Percentiles rank a stretch among this genome's conserved stretches.
Conservation (phyloP, 805 yeast species). For the Ogataea polymorpha region DNA sequence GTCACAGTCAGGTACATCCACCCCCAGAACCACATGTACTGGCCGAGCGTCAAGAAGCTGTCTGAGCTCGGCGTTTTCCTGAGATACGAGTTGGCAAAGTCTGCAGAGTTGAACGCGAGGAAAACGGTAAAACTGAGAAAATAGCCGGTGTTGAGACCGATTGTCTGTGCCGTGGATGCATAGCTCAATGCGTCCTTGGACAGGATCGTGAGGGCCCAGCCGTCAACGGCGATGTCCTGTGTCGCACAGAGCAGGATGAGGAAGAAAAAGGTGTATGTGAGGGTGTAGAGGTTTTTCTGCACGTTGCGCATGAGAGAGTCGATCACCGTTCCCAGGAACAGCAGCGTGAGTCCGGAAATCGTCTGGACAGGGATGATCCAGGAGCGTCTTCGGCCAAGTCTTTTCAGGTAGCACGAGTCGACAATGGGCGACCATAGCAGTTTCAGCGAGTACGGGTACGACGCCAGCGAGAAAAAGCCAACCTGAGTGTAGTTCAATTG, state of each 20-base stretch:
- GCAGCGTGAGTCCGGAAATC: constrained; percentile 66
- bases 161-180: constrained; percentile 97
- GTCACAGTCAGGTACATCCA: constrained; percentile 67
- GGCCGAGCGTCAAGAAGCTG: constrained; percentile 71
- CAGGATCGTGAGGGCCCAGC: constrained; percentile 93
- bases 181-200: constrained; percentile 75
- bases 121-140: constrained; percentile 89
- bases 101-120: constrained; percentile 85
- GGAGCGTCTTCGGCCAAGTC: constrained; percentile 77
- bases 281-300: constrained; percentile 43
- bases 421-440: constrained; percentile 95
- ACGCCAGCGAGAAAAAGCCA: constrained; percentile 86
- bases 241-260: constrained; percentile 91
- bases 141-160: constrained; percentile 92
- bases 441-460: constrained; percentile 92
- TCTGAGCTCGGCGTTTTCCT: constrained; percentile 54
- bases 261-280: constrained; percentile 71
- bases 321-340: constrained; percentile 59
- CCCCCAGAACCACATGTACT: constrained; percentile 79
- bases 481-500: constrained; percentile 83
- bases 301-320: constrained; percentile 47
- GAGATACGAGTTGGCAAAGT: constrained; percentile 84
- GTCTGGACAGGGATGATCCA: constrained; percentile 95
- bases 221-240: constrained; percentile 98
- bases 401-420: constrained; percentile 71